Evolutionary conservation across 306 rosid genomes (phyloP), one percentile per base, ranked within the genome.

Genomic region (Geum urbanum): DNA sequence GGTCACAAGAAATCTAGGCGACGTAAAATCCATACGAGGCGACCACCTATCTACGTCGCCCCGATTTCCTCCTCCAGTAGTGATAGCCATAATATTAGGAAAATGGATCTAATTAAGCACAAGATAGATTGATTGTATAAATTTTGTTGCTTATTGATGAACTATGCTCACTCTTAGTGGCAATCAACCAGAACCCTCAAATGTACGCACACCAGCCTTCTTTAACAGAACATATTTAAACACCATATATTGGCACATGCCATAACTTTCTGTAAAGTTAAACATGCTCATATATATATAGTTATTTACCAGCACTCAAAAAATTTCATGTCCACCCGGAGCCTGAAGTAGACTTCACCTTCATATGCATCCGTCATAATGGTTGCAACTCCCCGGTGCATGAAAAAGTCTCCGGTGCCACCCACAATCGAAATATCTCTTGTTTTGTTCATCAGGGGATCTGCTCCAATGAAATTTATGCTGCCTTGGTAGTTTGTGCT

Each of bases 391-490:
- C 92, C 96, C 14, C 96, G 72, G 53, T 83, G 83, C 95, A 89
- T 86, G 72, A 92, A 89, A 78, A 92, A 89, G 45, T 92, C 95
- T 0, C 88, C 96, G 0, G 95, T 87, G 10, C 98, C 98, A 10
- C 98, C 89, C 0, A 84, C 71, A 0, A 92, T 74, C 0, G 96
- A 92, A 15, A 89, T 77, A 39, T 92, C 98, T 62, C 98, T 82
- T 0, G 46, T 18, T 65, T 89, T 87, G 27, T 59, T 53, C 82
- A 88, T 0, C n/a, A 80, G 58, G 0, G 92, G 95, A 70, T 92
- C 89, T 4, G 96, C 88, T 9, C 95, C 91, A 0, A 78, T 67
- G 66, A 87, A 89, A n/a, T 72, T 89, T 22, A 89, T 78, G 41
- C 81, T 83, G 40, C 97, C 95, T 4, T 77, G 24, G 76, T 87